Base-by-base conservation (phyloP, 345 rosid species). In the Rhodamnia rubescens region DNA sequence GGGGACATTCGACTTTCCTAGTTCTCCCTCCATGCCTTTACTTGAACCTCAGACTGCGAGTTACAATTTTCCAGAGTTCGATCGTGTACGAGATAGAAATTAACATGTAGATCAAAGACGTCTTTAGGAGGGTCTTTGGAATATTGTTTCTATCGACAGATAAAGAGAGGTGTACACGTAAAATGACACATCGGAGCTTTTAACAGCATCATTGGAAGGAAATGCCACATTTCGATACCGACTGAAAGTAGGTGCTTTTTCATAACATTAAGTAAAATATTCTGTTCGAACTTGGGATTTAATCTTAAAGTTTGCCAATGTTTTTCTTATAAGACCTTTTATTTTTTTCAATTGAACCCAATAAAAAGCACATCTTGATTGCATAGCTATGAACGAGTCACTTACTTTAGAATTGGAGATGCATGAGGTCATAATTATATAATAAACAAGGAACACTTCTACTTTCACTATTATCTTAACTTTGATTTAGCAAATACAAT, bases 151-250 rank as follows among this genome's bases (percentile, higher is more conserved):
- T 29, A 29, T 27, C 21, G 0, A 61, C 2, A 59, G 36, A 21
- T 8, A 54, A 58, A 29, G 15, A n/a, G 74, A 1, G 18, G 5
- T 61, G 18, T 0, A 27, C 40, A 7, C 3, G 42, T 0, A 1
- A 0, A 56, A 61, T 61, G 42, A 15, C 74, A 29, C 4, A 2
- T 27, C 40, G 20, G 32, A 61, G 29, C 11, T 27, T 36, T 29
- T 14, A 61, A 27, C 20, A 40, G 74, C 74, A 29, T 27, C 74
- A 14, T 29, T 61, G 40, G 10, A 0, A 27, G 2, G 36, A 27
- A 59, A 59, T 61, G 32, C 40, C 40, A 3, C 21, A 61, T 61
- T 0, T 61, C 18, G 36, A 4, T 61, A 29, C 10, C 4, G 5
- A 27, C 74, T 0, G 40, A 61, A 29, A 14, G 14, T 61, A 15